Evolutionary conservation across 768 basidiomycete genomes (phyloP).

Genomic region (Xanthoconium stramineum): DNA sequence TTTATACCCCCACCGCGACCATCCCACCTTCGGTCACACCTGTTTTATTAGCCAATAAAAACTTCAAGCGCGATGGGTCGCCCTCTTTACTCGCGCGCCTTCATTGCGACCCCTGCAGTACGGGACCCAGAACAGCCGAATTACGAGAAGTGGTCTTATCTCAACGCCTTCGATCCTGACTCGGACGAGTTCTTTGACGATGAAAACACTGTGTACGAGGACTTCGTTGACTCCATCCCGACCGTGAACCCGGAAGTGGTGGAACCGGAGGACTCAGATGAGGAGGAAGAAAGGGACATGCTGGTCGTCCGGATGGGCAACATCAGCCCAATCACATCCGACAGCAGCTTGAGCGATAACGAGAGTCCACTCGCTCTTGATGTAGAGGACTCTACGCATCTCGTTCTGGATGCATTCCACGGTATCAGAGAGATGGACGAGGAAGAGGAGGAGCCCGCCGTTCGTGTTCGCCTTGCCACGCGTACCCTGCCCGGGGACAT

Average conservation of each 20-base stretch:
- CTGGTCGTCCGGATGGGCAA: slow-evolving; percentile 29
- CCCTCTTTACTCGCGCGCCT: slow-evolving; percentile 51
- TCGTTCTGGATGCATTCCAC: slow-evolving; percentile 38
- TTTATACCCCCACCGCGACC: slow-evolving; percentile 12
- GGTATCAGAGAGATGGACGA: slow-evolving; percentile 23
- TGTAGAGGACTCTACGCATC: slow-evolving; percentile 40
- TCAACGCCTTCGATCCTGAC: slow-evolving; percentile 74
- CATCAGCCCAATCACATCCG: slow-evolving; percentile 38
- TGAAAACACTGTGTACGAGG: slow-evolving; percentile 61
- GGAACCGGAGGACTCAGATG: slow-evolving; percentile 17
- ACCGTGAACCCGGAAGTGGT: slow-evolving; percentile 5
- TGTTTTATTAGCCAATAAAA: slow-evolving; percentile 30
- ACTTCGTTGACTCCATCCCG: slow-evolving; percentile 48
- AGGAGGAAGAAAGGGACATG: slow-evolving; percentile 33
- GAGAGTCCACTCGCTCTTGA: slow-evolving; percentile 47
- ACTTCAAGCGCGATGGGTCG: slow-evolving; percentile 46
- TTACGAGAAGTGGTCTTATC: slow-evolving; percentile 60
- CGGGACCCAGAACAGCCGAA: slow-evolving; percentile 41
- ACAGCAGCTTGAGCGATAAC: slow-evolving; percentile 43
- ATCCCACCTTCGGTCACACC: background rate
- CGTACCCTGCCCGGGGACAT: slow-evolving; percentile 11
- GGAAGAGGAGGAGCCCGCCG: slow-evolving; percentile 10
- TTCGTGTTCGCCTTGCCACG: slow-evolving; percentile 24
- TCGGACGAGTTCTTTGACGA: slow-evolving; percentile 70
- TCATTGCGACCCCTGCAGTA: slow-evolving; percentile 37